Base-by-base conservation (phyloP, 75 land plant species). In the Picea glauca region DNA sequence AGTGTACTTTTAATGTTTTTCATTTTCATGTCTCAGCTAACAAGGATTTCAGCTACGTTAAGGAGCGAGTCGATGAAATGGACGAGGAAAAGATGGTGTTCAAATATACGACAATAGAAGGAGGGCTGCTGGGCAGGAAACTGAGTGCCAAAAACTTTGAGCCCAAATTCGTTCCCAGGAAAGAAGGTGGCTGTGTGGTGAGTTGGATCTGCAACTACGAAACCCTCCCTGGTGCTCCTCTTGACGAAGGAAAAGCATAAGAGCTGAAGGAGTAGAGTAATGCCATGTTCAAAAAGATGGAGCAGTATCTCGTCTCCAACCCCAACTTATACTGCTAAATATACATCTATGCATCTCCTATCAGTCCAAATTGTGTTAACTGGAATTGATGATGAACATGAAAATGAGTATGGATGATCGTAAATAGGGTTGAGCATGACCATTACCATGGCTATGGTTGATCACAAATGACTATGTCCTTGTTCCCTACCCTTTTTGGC, bases 231-330 rank as follows among this genome's bases (percentile, higher is more conserved):
- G 65, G 57, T 5, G 11, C 12, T 35, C 8, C 8, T 20, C 57
- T 67, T 8, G 62, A 60, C 26, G 84, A 82, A 13, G 89, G 82
- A 20, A 79, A 84, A 56, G 50, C 75, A 43, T 58, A 79, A 43
- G 78, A 40, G 30, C 61, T 75, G 8, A 80, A 87, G 78, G 82
- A 80, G 0, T 61, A 3, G 5, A 18, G 65, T 5, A 72, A 21
- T 0, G 78, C 62, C 32, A 61, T 82, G 63, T 60, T 64, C 82
- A 84, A 84, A 70, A 82, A 79, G 20, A 75, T 84, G 1, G 86
- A 84, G 58, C 80, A 57, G 1, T 82, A 87, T 57, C 78, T 87
- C 17, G 17, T 77, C 4, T 80, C 86, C 40, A 79, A 87, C 40
- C 89, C 89, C 40, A 67, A 82, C 32, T 12, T 31, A 30, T 64